These are phyloP conservation scores for Pseudozyma sp. DNA, from an alignment of 1,284 basidiomycete genomes.

Conservation along the genomic window DNA sequence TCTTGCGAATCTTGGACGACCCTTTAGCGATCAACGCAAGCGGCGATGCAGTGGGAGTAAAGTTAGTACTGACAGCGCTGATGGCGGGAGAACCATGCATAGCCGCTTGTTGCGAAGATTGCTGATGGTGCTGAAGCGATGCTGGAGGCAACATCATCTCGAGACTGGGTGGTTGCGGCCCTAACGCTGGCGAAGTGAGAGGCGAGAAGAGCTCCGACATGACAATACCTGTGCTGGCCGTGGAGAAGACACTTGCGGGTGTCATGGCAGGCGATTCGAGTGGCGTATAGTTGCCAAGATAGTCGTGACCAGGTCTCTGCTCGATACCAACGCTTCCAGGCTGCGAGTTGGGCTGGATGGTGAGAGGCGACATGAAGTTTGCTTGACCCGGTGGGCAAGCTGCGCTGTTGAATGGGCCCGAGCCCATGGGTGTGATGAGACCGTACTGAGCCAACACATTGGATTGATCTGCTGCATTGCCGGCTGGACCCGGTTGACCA, in stretches of 20 bases:
- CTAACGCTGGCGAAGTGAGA: conserved; percentile 74
- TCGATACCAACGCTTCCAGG: conserved; percentile 34
- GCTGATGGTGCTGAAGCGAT: conserved; percentile 62
- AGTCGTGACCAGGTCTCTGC: conserved; percentile 34
- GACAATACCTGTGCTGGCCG: conserved; percentile 64
- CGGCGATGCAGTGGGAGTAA: conserved; percentile 59
- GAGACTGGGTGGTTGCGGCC: conserved; percentile 69
- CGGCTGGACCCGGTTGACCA: background rate
- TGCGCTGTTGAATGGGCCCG: conserved; percentile 52
- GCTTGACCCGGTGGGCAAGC: conserved; percentile 32
- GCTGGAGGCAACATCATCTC: conserved; percentile 55
- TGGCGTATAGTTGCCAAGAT: conserved; percentile 49
- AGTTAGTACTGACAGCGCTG: conserved; percentile 26
- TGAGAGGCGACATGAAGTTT: conserved; percentile 59
- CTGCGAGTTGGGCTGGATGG: conserved; percentile 56
- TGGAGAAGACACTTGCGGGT: conserved; percentile 68
- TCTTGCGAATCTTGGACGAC: conserved; percentile 54
- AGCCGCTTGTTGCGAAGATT: conserved; percentile 15
- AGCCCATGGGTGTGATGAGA: conserved; percentile 58
- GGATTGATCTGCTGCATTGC: conserved; percentile 24
- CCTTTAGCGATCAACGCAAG: conserved; percentile 51
- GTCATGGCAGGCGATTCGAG: conserved; percentile 64
- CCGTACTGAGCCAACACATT: conserved; percentile 58
- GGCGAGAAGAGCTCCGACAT: conserved; percentile 74
- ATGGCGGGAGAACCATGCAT: conserved; percentile 46